phyloP scores from a whole-genome alignment of 306 rosid genomes.

The Dicorynia guianensis region DNA sequence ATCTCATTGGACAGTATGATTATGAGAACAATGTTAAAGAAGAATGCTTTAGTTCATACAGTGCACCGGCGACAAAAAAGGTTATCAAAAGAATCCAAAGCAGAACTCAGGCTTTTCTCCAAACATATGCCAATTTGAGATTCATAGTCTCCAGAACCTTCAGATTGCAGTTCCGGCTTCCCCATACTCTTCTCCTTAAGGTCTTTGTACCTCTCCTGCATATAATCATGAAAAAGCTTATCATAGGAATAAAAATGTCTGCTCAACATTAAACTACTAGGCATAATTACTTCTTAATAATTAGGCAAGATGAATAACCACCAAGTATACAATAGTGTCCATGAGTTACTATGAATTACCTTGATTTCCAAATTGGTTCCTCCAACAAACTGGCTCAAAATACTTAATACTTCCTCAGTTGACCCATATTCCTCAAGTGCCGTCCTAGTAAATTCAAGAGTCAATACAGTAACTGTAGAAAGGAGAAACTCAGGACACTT shows the following conservation, averaged over 20 bases:
- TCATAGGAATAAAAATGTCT: conserved; percentile 38
- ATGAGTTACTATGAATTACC: conserved; percentile 59
- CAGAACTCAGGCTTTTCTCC: conserved; percentile 79
- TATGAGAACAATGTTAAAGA: conserved; percentile 34
- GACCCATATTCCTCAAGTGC: conserved; percentile 83
- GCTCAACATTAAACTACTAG: conserved; percentile 20
- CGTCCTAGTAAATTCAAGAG: conserved; percentile 53
- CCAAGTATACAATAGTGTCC: conserved; percentile 33
- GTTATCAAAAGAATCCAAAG: conserved; percentile 95
- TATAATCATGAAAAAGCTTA: conserved; percentile 34
- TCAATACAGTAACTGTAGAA: conserved; percentile 34
- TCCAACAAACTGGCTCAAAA: conserved; percentile 79
- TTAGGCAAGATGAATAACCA: conserved; percentile 32
- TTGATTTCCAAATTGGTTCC: conserved; percentile 71
- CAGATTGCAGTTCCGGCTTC: conserved; percentile 46
- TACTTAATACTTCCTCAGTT: conserved; percentile 69
- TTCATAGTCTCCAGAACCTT: conserved; percentile 55
- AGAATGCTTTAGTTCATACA: conserved; percentile 57
- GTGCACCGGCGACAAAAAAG: conserved; percentile 97
- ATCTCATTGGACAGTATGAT: conserved; percentile 26
- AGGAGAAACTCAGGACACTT: conserved; percentile 15
- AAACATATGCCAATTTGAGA: conserved; percentile 60
- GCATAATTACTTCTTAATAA: conserved; percentile 15
- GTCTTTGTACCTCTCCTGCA: conserved; percentile 75
- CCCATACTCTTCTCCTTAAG: conserved; percentile 63